Evolutionary conservation across 495 filamentous ascomycete species (phyloP).

Genomic region (Diplogelasinospora grovesii): DNA sequence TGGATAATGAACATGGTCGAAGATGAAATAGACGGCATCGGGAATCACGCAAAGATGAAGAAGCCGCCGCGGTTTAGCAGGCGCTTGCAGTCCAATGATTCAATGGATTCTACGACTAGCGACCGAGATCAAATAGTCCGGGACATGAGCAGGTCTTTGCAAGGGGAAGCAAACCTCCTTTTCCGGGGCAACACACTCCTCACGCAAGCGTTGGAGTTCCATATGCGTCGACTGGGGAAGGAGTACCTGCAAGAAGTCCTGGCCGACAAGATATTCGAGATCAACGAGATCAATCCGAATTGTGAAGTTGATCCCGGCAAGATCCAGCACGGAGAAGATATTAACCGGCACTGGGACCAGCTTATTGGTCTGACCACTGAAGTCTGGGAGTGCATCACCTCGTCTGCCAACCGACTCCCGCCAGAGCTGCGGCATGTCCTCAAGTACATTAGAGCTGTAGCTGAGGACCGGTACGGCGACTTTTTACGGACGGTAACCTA

Average conservation of each 20-base stretch:
- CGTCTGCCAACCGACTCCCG: conserved; percentile 67
- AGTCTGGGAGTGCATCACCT: conserved; percentile 77
- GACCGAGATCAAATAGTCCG: conserved; percentile 49
- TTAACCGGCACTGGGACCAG: conserved; percentile 77
- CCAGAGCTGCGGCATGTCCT: conserved; percentile 81
- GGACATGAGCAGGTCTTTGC: conserved; percentile 57
- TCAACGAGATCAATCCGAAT: conserved; percentile 80
- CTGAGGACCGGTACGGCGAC: conserved; percentile 96
- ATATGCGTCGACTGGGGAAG: conserved; percentile 91
- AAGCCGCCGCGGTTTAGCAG: conserved; percentile 67
- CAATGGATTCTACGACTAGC: conserved; percentile 51
- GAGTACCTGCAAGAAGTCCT: conserved; percentile 90
- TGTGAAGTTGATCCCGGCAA: conserved; percentile 92
- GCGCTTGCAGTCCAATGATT: conserved; percentile 74
- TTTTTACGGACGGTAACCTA: conserved; percentile 89
- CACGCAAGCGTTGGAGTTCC: conserved; percentile 86
- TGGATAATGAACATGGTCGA: conserved; percentile 93
- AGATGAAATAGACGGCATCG: conserved; percentile 91
- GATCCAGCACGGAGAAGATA: conserved; percentile 61
- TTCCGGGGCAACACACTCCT: conserved; percentile 94
- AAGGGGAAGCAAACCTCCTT: conserved; percentile 83
- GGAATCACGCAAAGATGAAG: conserved; percentile 65
- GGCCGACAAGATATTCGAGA: conserved; percentile 74
- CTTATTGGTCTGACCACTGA: conserved; percentile 70
- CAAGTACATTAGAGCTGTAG: conserved; percentile 86